Percentiles rank a stretch among this genome's conserved stretches.
These are phyloP conservation scores for Phytophthora fragariaefolia DNA, from an alignment of 352 stramenopile genomes.

Conservation along the genomic window DNA sequence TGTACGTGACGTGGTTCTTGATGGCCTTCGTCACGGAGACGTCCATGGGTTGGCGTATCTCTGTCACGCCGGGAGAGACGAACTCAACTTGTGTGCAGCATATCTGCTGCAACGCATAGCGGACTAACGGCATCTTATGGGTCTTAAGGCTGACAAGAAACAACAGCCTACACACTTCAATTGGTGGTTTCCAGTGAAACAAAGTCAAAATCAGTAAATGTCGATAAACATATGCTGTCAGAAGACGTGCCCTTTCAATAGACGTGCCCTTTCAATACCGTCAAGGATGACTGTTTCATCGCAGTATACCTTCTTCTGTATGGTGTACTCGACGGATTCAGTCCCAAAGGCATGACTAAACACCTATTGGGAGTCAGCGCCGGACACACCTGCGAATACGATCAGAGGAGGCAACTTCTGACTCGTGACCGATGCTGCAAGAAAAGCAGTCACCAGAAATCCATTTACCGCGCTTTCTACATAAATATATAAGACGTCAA, in stretches of 20 bases:
- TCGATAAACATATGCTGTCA: constrained; percentile 2
- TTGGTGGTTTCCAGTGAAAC: background rate
- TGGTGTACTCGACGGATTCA: constrained; percentile 5
- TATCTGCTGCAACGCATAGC: constrained; percentile 10
- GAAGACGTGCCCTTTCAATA: background rate
- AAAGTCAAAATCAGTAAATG: background rate
- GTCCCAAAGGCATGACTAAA: background rate
- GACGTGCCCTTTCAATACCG: constrained; percentile 7
- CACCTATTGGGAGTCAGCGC: constrained; percentile 7
- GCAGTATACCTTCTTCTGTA: constrained; percentile 8
- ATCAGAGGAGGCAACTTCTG: constrained; percentile 1
- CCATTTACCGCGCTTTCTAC: constrained; percentile 2
- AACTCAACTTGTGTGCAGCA: constrained; percentile 22
- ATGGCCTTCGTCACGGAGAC: constrained; percentile 25
- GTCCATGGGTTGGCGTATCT: constrained; percentile 21
- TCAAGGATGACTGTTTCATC: constrained; percentile 5
- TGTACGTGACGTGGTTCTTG: constrained; percentile 1
- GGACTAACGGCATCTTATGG: constrained; percentile 10
- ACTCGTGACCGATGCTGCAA: constrained; percentile 4
- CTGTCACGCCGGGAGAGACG: constrained; percentile 17
- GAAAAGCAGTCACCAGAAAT: background rate
- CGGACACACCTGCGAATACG: constrained; percentile 7
- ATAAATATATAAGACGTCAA: background rate
- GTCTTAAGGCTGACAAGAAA: constrained; percentile 5
- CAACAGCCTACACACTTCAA: constrained; percentile 3